Evolutionary conservation across 495 filamentous ascomycete genomes (phyloP), one percentile per base, ranked within the genome.

Genomic region (Talaromyces borbonicus): DNA sequence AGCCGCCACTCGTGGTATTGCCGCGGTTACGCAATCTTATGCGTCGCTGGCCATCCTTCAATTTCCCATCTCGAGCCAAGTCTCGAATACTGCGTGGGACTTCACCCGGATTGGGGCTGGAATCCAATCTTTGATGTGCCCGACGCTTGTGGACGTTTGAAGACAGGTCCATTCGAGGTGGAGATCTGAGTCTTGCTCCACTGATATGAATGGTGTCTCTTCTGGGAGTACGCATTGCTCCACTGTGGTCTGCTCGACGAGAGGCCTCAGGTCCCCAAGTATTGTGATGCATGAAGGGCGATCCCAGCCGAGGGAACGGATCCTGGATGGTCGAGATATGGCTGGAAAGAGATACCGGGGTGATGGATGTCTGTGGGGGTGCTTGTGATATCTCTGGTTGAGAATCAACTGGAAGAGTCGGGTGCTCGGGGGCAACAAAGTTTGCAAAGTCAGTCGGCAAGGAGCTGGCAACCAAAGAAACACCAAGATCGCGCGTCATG

Each of bases 381-480:
- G 56, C 48, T 22, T 46, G 47, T 26, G 56, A n/a, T 8, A 12
- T 30, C 16, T 47, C 49, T 58, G 40, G 41, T 59, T 55, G 36
- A 11, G 43, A 40, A 20, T 57, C 50, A n/a, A 19, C 25, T 44
- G 43, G 20, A 8, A n/a, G 8, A 35, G 30, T 46, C 8, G 52
- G 49, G 14, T 44, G 14, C 42, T 64, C 57, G 16, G 60, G 61
- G 30, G 66, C 58, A n/a, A 77, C 61, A 25, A 86, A 57, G 49
- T 75, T 72, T 15, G 86, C 77, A 43, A 97, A 60, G 0, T 85
- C 81, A 35, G 78, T 83, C 26, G 83, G 74, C 11, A 89, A 75
- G 7, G 85, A 84, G 62, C 84, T 89, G 15, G 87, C 74, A 3
- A 80, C 75, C 27, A 98, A 77, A 27, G 92, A 96, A 29, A 94